Conservation (phyloP, 495 filamentous ascomycete genomes). For the Elaphomyces granulatus region DNA sequence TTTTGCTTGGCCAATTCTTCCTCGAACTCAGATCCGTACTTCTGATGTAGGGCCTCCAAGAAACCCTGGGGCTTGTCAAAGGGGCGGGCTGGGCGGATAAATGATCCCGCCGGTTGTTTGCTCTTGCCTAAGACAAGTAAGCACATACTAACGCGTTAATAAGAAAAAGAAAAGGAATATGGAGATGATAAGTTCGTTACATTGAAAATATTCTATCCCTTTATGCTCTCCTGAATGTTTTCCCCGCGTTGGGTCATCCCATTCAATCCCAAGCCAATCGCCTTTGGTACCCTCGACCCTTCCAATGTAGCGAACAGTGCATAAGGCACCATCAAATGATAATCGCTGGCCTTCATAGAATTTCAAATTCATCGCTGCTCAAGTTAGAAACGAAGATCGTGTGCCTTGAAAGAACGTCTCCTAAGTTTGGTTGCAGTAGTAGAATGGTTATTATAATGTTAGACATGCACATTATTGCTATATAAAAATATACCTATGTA, state of each 20-base stretch:
- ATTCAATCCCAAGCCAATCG: slow-evolving; percentile 89
- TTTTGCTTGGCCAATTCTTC: slow-evolving; percentile 9
- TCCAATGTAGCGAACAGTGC: slow-evolving; percentile 78
- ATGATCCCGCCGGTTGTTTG: slow-evolving; percentile 58
- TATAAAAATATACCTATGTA: no score
- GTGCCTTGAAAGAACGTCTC: no score
- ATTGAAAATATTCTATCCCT: slow-evolving; percentile 69
- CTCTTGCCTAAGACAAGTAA: slow-evolving; percentile 39
- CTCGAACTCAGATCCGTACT: slow-evolving; percentile 56
- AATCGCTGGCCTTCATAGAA: slow-evolving; percentile 52
- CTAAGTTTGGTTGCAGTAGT: no score
- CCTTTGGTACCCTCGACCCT: slow-evolving; percentile 59
- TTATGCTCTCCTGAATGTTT: slow-evolving; percentile 81
- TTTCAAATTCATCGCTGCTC: slow-evolving; percentile 16
- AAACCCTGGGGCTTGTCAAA: slow-evolving; percentile 55
- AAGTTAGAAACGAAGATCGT: no score
- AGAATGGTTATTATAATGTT: no score
- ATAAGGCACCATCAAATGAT: slow-evolving; percentile 57
- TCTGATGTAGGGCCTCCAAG: slow-evolving; percentile 62
- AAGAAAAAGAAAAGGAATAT: not conserved
- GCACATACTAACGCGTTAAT: not conserved
- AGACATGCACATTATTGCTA: no score
- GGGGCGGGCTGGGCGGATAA: slow-evolving; percentile 63
- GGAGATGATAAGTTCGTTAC: slow-evolving; percentile 31
- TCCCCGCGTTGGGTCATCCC: slow-evolving; percentile 74